Percentiles rank a stretch among this genome's conserved stretches.
These are phyloP conservation scores for Hyaloscypha finlandica DNA, from an alignment of 495 filamentous ascomycete genomes.

Conservation along the genomic window DNA sequence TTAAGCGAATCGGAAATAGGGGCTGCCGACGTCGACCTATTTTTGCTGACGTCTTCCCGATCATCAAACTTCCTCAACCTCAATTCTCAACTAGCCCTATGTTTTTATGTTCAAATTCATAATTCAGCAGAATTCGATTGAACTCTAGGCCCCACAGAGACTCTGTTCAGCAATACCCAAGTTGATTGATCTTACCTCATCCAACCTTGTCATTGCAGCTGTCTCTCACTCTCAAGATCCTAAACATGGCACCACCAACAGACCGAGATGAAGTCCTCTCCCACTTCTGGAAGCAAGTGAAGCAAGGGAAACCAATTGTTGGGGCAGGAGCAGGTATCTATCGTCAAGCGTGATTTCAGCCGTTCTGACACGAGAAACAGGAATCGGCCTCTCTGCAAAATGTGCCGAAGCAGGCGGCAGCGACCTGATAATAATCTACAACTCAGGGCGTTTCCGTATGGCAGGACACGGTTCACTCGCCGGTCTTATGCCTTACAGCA, in stretches of 20 bases:
- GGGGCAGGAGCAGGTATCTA: slow-evolving; percentile 63
- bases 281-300: slow-evolving; percentile 53
- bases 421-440: slow-evolving; percentile 73
- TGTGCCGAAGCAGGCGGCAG: slow-evolving; percentile 65
- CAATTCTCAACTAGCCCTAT: too few relatives aligned
- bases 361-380: neutral
- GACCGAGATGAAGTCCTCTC: slow-evolving; percentile 57
- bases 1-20: neutral
- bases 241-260: slow-evolving; percentile 39
- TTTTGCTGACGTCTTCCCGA: neutral
- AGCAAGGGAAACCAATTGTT: slow-evolving; percentile 57
- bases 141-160: too few relatives aligned
- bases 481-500: slow-evolving; percentile 70
- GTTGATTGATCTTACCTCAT: too few relatives aligned
- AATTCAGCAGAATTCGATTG: too few relatives aligned
- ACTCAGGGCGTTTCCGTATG: slow-evolving; percentile 74
- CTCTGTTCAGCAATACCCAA: too few relatives aligned
- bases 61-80: neutral
- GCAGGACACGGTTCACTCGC: slow-evolving; percentile 69
- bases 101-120: too few relatives aligned
- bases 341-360: neutral
- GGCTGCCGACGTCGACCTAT: neutral
- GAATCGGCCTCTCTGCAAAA: slow-evolving; percentile 70
- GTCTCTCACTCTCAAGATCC: too few relatives aligned
- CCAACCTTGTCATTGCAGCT: too few relatives aligned